These are phyloP conservation scores for Fusarium hainanense DNA, from an alignment of 2,329 filamentous ascomycete genomes.

Conservation along the genomic window DNA sequence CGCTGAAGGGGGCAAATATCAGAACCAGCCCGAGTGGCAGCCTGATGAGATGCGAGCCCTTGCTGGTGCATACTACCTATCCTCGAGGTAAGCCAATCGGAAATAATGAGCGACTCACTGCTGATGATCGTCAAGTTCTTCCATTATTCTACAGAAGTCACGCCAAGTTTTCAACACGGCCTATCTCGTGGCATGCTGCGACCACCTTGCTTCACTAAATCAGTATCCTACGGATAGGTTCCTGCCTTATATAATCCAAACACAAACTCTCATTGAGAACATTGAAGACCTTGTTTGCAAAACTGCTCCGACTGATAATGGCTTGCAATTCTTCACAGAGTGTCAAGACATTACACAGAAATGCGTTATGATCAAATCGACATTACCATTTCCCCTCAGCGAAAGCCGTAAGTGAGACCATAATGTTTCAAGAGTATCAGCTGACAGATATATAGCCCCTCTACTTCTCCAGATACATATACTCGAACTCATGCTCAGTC, in stretches of 20 bases:
- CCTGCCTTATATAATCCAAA: slow-evolving; percentile 39
- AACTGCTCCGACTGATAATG: background rate
- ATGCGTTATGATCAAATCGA: slow-evolving; percentile 33
- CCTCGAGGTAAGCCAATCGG: slow-evolving; percentile 39
- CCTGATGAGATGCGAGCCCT: slow-evolving; percentile 47
- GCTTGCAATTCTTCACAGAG: slow-evolving; percentile 11
- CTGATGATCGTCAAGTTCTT: slow-evolving; percentile 46
- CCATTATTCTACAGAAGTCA: slow-evolving; percentile 48
- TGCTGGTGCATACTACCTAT: slow-evolving; percentile 47
- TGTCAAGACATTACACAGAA: slow-evolving; percentile 19
- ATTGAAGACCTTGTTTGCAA: slow-evolving; percentile 40
- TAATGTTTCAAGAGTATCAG: too few species aligned
- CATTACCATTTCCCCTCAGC: slow-evolving; percentile 42
- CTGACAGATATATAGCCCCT: background rate
- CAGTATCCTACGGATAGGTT: slow-evolving; percentile 42
- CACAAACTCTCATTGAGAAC: slow-evolving; percentile 44
- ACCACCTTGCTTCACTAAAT: slow-evolving; percentile 28
- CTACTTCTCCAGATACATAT: slow-evolving; percentile 45
- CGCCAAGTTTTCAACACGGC: slow-evolving; percentile 39
- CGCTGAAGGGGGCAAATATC: slow-evolving; percentile 36
- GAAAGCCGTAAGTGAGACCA: slow-evolving; percentile 44
- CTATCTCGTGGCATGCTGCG: slow-evolving; percentile 44
- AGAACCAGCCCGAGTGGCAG: slow-evolving; percentile 40
- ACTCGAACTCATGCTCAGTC: slow-evolving; percentile 46
- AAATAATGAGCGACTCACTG: rapidly evolving